Evolutionary conservation across 2,329 filamentous ascomycete species (phyloP), one percentile per base, ranked within the genome.

Genomic region (Fusarium concolor): DNA sequence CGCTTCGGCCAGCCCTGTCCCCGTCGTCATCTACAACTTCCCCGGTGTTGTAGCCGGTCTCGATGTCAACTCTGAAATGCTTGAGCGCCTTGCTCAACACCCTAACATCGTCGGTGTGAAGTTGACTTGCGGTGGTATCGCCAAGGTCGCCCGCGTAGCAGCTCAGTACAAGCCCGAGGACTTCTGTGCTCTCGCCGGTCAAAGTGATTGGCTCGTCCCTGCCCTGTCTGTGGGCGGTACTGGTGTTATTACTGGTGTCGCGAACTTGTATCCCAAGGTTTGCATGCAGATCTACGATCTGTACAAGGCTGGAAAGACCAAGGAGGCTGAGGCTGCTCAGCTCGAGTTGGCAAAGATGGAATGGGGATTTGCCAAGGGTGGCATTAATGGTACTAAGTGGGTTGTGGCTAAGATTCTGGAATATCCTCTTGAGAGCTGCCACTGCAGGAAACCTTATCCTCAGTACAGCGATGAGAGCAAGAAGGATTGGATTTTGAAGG

Each of bases 1-100:
- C 5, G 90, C 90, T 3, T 81, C 84, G 49, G 83, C 83, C 3
- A 87, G 84, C 18, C 84, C 86, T 0, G 75, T 92, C 2, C 90
- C 90, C 0, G 81, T 92, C 24, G 78, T 92, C 39, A 88, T 93
- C 59, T 92, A 92, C 82, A 92, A 92, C 78, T 92, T 89, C 80
- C 90, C 90, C 3, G 88, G 83, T 7, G 89, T 90, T 6, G 88
- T 85, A 24, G 85, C 88, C 14, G 90, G 90, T 6, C 81, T 92
- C 11, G 90, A 92, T 71, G 81, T 92, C 43, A 87, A 88, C 74
- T 91, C 88, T 0, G 89, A 91, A 65, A 85, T 87, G 71, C 88
- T 92, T 66, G 80, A 85, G 4, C 78, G 80, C 0, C 80, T 92
- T 6, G 84, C 85, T 14, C 77, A 83, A 61, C 86, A 90, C 74